Percentiles rank a stretch among this genome's conserved stretches.
phyloP scores from a whole-genome alignment of 768 basidiomycete species.

The Tulasnella sp. region DNA sequence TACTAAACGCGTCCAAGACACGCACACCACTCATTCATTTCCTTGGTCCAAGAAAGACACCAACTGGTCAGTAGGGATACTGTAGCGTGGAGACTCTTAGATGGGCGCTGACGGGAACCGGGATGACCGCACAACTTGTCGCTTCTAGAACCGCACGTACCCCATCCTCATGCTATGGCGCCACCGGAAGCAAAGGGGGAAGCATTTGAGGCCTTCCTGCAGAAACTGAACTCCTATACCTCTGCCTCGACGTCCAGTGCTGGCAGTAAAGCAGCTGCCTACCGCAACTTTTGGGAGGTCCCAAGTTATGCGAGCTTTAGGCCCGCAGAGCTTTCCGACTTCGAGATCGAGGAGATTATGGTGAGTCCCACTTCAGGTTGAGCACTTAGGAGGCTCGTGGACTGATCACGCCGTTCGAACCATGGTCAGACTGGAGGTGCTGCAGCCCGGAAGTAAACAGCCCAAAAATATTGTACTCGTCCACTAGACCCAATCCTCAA shows the following conservation, averaged over 20 bases:
- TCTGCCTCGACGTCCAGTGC: constrained; percentile 30
- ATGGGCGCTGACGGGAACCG: neutral
- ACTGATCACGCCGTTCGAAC: constrained; percentile 20
- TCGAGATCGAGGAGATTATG: constrained; percentile 63
- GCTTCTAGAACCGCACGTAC: constrained; percentile 38
- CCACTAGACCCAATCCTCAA: neutral
- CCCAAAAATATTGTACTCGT: neutral
- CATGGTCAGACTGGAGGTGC: constrained; percentile 62
- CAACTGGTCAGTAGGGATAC: constrained; percentile 46
- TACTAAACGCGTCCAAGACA: constrained; percentile 18
- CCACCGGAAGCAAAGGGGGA: constrained; percentile 51
- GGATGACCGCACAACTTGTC: neutral
- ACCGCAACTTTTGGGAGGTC: constrained; percentile 52
- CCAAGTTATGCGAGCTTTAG: constrained; percentile 57
- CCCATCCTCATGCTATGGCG: constrained; percentile 61
- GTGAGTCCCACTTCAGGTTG: constrained; percentile 41
- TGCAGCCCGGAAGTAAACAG: constrained; percentile 35
- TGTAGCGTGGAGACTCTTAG: neutral
- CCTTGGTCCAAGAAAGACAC: constrained; percentile 48
- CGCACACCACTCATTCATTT: constrained; percentile 50
- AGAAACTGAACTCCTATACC: constrained; percentile 35
- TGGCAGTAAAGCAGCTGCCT: constrained; percentile 24
- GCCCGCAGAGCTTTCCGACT: constrained; percentile 47
- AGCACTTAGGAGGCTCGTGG: neutral
- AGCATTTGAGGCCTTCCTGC: constrained; percentile 46